Evolutionary conservation across 306 rosid species (phyloP).

Genomic region (Morella rubra): DNA sequence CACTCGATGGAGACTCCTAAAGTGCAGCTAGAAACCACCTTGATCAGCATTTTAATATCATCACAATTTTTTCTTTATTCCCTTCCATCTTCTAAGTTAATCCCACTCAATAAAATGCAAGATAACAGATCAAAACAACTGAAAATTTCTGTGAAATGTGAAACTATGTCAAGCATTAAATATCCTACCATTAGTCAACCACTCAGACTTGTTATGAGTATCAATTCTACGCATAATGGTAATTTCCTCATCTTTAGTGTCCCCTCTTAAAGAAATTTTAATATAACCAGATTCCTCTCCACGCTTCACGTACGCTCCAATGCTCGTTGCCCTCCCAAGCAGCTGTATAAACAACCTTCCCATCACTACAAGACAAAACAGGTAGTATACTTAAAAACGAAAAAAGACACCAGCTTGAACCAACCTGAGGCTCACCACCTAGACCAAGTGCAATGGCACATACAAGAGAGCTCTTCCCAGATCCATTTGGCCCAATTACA

Average conservation of each 20-base stretch:
- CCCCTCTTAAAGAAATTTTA: slow-evolving; percentile 75
- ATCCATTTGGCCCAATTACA: slow-evolving; percentile 93
- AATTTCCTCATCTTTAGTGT: slow-evolving; percentile 48
- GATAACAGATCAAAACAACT: slow-evolving; percentile 5
- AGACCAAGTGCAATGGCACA: slow-evolving; percentile 98
- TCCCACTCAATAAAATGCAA: slow-evolving; percentile 22
- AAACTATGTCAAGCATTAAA: background rate
- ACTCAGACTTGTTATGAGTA: slow-evolving; percentile 78
- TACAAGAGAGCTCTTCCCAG: slow-evolving; percentile 96
- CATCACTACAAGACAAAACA: slow-evolving; percentile 17
- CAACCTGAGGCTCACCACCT: slow-evolving; percentile 96
- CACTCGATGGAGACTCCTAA: background rate
- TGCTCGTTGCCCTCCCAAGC: slow-evolving; percentile 81
- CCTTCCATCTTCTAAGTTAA: slow-evolving; percentile 5
- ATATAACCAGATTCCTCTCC: slow-evolving; percentile 80
- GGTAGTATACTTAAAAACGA: background rate
- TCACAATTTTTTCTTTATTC: background rate
- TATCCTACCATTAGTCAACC: slow-evolving; percentile 72
- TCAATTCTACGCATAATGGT: slow-evolving; percentile 66
- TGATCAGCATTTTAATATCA: background rate
- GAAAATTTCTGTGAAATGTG: slow-evolving; percentile 4
- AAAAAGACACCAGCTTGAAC: slow-evolving; percentile 23
- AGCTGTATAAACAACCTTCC: slow-evolving; percentile 47
- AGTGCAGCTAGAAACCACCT: slow-evolving; percentile 2
- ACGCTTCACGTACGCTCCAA: slow-evolving; percentile 86